Base-by-base conservation (phyloP, 2,329 filamentous ascomycete genomes). In the Aspergillus sojae region DNA sequence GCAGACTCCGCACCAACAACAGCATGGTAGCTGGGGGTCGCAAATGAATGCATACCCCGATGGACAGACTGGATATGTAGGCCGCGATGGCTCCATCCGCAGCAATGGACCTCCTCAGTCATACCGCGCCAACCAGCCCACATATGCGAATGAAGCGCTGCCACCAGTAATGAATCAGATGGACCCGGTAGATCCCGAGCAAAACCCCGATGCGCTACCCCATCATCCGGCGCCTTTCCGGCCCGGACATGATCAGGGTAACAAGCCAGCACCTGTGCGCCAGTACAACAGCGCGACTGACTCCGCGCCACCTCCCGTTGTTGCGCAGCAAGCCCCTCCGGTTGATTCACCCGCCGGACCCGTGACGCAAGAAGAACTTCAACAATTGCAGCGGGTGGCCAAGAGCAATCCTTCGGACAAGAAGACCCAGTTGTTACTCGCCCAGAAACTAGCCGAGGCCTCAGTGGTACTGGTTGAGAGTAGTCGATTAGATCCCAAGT, bases 371-470 rank as follows among this genome's bases (percentile, higher is more conserved):
- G 87, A 91, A 50, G 92, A 96, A 74, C 82, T 99, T 9, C 91
- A 96, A 69, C 84, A 85, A 26, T 80, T 98, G 10, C 89, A 92
- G 36, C 86, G 87, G 70, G 80, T 83, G 7, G 89, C 91, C 67
- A 91, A 91, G 74, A 83, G 82, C 30, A 91, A 93, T 65, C 88
- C 93, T 0, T 84, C 84, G 34, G 93, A 97, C 68, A 86, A 91
- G 65, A 86, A 85, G 54, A 85, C 88, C 3, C 90, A 91, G 16
- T 82, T 99, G 61, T 81, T 83, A 11, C 83, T 97, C 21, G 93
- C 92, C 0, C 94, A 94, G 79, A 92, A 91, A 70, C 82, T 97
- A 5, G 88, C 96, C 1, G 93, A 97, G 79, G 95, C 94, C 1
- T 88, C 93, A 0, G 88, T 89, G 14, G 87, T 91, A 5, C 85